A percentile compares a stretch with the other conserved stretches of the same genome.
Conservation (phyloP, 2,329 filamentous ascomycete species). For the Microcyclospora pomicola region DNA sequence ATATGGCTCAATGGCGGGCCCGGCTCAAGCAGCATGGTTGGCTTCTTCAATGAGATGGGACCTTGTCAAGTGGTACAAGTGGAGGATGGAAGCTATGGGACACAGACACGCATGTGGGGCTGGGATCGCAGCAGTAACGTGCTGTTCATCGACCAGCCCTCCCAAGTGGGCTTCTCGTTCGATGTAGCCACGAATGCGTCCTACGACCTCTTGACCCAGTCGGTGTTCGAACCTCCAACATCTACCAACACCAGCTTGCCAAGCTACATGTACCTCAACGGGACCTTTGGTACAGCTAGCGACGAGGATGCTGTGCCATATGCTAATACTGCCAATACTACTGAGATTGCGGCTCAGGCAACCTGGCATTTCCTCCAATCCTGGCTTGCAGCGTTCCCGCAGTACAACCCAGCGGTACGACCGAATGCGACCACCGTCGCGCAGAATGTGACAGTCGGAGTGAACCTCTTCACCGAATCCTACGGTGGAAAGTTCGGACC, state of each 20-base stretch:
- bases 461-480: conserved; percentile 47
- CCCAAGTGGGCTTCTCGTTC: conserved; percentile 46
- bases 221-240: conserved; percentile 26
- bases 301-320: conserved; percentile 6
- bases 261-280: conserved; percentile 42
- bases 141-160: conserved; percentile 57
- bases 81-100: conserved; percentile 20
- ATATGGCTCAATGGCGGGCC: conserved; percentile 51
- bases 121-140: conserved; percentile 53
- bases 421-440: conserved; percentile 36
- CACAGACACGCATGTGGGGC: conserved; percentile 33
- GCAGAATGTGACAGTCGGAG: conserved; percentile 19
- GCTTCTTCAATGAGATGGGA: conserved; percentile 38
- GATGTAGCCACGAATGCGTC: conserved; percentile 30
- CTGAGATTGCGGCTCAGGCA: conserved; percentile 27
- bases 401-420: conserved; percentile 28
- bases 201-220: conserved; percentile 21
- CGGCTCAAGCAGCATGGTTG: conserved; percentile 44
- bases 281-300: conserved; percentile 49
- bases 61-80: conserved; percentile 24
- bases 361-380: conserved; percentile 53
- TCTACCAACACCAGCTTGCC: conserved; percentile 38
- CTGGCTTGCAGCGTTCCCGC: conserved; percentile 34
- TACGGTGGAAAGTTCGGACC: conserved; percentile 52
- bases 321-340: conserved; percentile 21